phyloP scores from a whole-genome alignment of 331 rosid genomes.

The Acacia concinna region DNA sequence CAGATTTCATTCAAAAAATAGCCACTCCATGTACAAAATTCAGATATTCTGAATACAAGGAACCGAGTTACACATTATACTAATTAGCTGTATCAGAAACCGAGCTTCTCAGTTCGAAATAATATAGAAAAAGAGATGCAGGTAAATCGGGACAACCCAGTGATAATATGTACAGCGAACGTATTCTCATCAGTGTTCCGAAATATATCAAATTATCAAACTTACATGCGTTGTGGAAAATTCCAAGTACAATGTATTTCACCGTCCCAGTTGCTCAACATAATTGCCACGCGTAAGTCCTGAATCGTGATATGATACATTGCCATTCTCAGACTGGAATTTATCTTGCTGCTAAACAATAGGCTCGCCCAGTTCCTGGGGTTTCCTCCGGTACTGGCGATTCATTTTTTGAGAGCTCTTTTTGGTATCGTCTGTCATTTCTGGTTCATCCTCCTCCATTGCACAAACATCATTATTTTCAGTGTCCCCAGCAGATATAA shows the following conservation, averaged over 20 bases:
- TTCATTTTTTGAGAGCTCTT: conserved; percentile 47
- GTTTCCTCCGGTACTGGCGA: conserved; percentile 71
- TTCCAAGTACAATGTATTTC: not conserved
- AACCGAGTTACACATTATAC: not conserved
- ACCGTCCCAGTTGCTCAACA: not conserved
- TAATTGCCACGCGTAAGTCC: not conserved
- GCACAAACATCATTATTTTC: conserved; percentile 64
- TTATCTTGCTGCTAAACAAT: not conserved
- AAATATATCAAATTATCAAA: not conserved
- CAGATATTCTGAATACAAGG: not conserved
- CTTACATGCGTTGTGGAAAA: not conserved
- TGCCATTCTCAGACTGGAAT: conserved; percentile 10
- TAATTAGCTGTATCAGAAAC: not conserved
- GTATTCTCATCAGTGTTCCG: not conserved
- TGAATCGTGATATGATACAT: not conserved
- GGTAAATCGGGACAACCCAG: not conserved
- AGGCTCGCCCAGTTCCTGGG: conserved; percentile 51
- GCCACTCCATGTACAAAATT: not conserved
- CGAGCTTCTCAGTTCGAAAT: not conserved
- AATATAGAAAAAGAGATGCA: not conserved
- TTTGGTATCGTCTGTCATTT: conserved; percentile 33
- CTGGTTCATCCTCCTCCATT: conserved; percentile 90
- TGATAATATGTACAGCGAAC: not conserved
- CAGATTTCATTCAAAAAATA: no score
- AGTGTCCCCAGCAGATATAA: conserved; percentile 51